Percentiles rank a stretch among this genome's conserved stretches.
Evolutionary conservation across 2,329 filamentous ascomycete genomes (phyloP).

Genomic region (Elsinoe arachidis): DNA sequence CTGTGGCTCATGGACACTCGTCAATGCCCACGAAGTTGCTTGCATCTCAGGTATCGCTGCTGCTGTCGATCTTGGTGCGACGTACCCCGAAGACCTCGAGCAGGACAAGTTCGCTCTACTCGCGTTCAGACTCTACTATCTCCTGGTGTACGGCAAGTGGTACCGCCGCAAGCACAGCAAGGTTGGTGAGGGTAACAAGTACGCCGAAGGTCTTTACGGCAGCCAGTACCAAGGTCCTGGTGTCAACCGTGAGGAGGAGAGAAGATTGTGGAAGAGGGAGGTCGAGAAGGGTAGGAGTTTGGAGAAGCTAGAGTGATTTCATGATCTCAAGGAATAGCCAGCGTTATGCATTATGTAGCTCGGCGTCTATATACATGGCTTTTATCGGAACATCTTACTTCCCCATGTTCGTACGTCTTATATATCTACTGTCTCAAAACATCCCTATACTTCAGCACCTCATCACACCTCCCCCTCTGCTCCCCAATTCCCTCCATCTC

Average conservation of each 20-base stretch:
- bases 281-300: conserved; percentile 29
- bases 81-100: conserved; percentile 54
- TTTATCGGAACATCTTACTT: not conserved
- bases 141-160: conserved; percentile 54
- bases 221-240: conserved; percentile 53
- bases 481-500: conserved; percentile 32
- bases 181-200: conserved; percentile 43
- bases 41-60: conserved; percentile 63
- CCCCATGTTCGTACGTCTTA: not conserved
- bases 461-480: conserved; percentile 36
- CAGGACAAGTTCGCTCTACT: conserved; percentile 54
- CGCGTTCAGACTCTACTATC: conserved; percentile 53
- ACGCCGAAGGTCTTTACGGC: conserved; percentile 51
- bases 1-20: conserved; percentile 60
- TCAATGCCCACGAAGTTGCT: conserved; percentile 62
- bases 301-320: conserved; percentile 13
- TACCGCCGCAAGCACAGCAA: conserved; percentile 38
- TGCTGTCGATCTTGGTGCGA: conserved; percentile 58
- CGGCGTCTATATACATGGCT: not conserved
- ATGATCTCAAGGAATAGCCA: not conserved
- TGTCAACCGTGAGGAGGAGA: conserved; percentile 41
- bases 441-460: conserved; percentile 2
- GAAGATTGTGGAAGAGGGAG: conserved; percentile 47
- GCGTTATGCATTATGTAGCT: not conserved
- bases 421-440: conserved; percentile 8